These are phyloP conservation scores for Debaryomyces udenii DNA, from an alignment of 1,139 yeast species.

Conservation along the genomic window DNA sequence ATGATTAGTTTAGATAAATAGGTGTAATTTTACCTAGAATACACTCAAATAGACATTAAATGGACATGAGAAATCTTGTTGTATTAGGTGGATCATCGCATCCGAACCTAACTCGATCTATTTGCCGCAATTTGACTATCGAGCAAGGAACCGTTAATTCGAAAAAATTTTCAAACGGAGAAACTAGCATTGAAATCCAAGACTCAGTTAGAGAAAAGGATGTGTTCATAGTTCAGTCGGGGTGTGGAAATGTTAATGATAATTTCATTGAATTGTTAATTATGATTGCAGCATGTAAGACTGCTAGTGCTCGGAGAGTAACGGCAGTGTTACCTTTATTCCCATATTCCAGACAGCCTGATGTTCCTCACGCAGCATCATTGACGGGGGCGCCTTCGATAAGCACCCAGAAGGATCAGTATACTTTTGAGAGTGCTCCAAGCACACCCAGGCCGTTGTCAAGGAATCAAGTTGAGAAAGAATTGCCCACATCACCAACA, in stretches of 20 bases:
- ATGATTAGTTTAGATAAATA: conserved; percentile 1
- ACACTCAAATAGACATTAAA: neutral
- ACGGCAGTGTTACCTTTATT: conserved; percentile 94
- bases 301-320: conserved; percentile 90
- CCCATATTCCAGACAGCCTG: conserved; percentile 96
- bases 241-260: conserved; percentile 91
- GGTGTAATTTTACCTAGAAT: neutral
- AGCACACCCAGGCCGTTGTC: conserved; percentile 55
- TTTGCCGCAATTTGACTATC: conserved; percentile 65
- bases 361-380: conserved; percentile 86
- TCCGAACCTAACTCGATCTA: conserved; percentile 61
- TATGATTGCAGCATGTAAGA: conserved; percentile 91
- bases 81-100: conserved; percentile 79
- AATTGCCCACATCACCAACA: conserved; percentile 14
- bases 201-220: conserved; percentile 93
- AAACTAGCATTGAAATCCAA: conserved; percentile 79
- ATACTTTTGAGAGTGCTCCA: conserved; percentile 66
- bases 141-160: conserved; percentile 61
- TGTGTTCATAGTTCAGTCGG: conserved; percentile 80
- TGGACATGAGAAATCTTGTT: conserved; percentile 69
- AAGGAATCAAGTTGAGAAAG: conserved; percentile 19
- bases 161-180: conserved; percentile 77
- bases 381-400: conserved; percentile 48
- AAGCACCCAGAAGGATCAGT: conserved; percentile 44
- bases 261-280: conserved; percentile 85